A percentile compares a stretch with the other conserved stretches of the same genome.
Conservation (phyloP, 192 early-diverging fungal genomes). For the Podila verticillata region DNA sequence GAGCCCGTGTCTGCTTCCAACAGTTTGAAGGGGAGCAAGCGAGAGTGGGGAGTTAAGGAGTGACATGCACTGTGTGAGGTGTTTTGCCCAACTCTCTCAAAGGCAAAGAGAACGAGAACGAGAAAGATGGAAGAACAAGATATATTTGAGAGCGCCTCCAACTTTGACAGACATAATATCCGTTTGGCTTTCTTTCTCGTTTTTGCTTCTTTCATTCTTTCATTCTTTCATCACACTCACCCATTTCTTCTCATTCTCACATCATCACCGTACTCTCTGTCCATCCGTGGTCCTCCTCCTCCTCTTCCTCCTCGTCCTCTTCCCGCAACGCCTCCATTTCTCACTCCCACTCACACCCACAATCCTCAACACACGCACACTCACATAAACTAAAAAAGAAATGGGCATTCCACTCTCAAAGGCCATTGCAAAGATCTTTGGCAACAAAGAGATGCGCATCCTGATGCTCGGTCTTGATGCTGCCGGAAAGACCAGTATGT, state of each 20-base stretch:
- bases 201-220: neutral
- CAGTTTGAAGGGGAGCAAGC: too few species aligned
- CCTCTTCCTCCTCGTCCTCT: neutral
- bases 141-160: too few species aligned
- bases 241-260: neutral
- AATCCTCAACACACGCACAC: neutral
- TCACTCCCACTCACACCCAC: neutral
- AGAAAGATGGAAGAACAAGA: too few species aligned
- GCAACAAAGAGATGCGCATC: conserved; percentile 94
- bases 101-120: too few species aligned
- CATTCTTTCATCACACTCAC: neutral
- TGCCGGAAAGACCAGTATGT: conserved; percentile 86
- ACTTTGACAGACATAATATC: too few species aligned
- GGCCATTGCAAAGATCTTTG: conserved; percentile 76
- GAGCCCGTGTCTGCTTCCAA: too few species aligned
- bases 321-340: neutral
- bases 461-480: conserved; percentile 92
- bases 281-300: neutral
- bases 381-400: conserved; percentile 16
- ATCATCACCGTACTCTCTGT: neutral
- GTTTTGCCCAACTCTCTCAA: too few species aligned
- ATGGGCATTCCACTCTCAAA: conserved; percentile 86
- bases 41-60: too few species aligned
- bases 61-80: too few species aligned
- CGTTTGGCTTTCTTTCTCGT: too few species aligned